Conservation (phyloP, 108 stramenopile genomes). For the Cyclotella atomus region DNA sequence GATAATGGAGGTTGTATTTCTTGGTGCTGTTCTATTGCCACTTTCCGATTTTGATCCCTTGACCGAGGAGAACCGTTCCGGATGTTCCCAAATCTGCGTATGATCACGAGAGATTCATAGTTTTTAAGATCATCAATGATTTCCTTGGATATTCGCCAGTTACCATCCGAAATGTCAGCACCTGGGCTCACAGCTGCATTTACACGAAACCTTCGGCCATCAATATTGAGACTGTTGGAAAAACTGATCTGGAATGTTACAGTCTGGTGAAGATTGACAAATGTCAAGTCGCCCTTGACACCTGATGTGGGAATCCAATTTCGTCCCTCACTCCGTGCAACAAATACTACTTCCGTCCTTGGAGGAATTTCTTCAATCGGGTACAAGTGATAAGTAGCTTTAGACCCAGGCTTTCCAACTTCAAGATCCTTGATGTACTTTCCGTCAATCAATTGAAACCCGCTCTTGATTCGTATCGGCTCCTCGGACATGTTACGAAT, state of each 20-base stretch:
- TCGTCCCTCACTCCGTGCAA: slow-evolving; percentile 27
- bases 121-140: slow-evolving; percentile 31
- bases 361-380: slow-evolving; percentile 40
- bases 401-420: slow-evolving; percentile 11
- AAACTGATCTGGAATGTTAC: slow-evolving; percentile 36
- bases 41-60: slow-evolving; percentile 3
- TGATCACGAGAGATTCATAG: slow-evolving; percentile 33
- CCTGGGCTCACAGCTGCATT: slow-evolving; percentile 18
- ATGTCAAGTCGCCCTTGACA: slow-evolving; percentile 31
- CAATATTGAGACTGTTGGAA: slow-evolving; percentile 22
- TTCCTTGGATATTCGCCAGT: slow-evolving; percentile 33
- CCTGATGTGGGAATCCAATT: slow-evolving; percentile 43
- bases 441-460: slow-evolving; percentile 31
- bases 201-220: slow-evolving; percentile 22
- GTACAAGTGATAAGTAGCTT: slow-evolving; percentile 29
- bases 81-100: slow-evolving; percentile 11
- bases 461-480: slow-evolving; percentile 44
- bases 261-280: slow-evolving; percentile 22
- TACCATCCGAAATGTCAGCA: slow-evolving; percentile 14
- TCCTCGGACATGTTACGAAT: slow-evolving; percentile 35
- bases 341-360: slow-evolving; percentile 41
- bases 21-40: neutral
- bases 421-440: slow-evolving; percentile 36
- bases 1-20: slow-evolving; percentile 3
- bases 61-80: too few relatives aligned